Evolutionary conservation across 768 basidiomycete species (phyloP).

Genomic region (Thelephora aurantiotincta): DNA sequence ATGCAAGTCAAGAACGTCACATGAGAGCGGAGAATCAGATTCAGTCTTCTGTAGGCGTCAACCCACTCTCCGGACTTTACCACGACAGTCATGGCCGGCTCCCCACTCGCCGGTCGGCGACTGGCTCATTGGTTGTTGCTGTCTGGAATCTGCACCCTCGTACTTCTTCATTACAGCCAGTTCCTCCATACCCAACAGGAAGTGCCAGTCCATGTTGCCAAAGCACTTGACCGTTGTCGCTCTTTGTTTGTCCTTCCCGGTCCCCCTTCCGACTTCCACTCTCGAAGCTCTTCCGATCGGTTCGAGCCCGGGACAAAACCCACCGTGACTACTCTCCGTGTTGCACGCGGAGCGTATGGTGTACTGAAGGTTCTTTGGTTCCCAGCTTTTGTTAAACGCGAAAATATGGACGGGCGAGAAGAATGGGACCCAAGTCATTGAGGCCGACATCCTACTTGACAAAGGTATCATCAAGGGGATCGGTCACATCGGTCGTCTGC

Average conservation of each 20-base stretch:
- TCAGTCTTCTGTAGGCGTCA: too few species aligned
- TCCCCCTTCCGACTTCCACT: constrained; percentile 30
- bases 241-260: constrained; percentile 26
- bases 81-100: too few species aligned
- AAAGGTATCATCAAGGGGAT: constrained; percentile 51
- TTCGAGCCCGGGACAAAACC: constrained; percentile 50
- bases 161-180: too few species aligned
- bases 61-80: too few species aligned
- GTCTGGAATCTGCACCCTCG: too few species aligned
- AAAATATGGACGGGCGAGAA: constrained; percentile 72
- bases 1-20: too few species aligned
- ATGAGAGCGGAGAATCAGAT: too few species aligned
- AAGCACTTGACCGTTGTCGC: constrained; percentile 29
- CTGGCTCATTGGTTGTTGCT: too few species aligned
- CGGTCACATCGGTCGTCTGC: constrained; percentile 25
- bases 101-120: too few species aligned
- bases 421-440: constrained; percentile 52
- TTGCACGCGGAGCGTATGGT: constrained; percentile 3
- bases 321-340: constrained; percentile 31
- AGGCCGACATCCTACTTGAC: constrained; percentile 56
- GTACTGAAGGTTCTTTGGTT: too few species aligned
- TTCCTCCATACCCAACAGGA: neutral
- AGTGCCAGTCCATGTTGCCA: constrained; percentile 13
- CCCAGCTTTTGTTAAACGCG: constrained; percentile 30
- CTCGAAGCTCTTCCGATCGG: constrained; percentile 45